Percentiles rank a stretch among this genome's conserved stretches.
Conservation (phyloP, 805 yeast genomes). For the Blastobotrys parvus region DNA sequence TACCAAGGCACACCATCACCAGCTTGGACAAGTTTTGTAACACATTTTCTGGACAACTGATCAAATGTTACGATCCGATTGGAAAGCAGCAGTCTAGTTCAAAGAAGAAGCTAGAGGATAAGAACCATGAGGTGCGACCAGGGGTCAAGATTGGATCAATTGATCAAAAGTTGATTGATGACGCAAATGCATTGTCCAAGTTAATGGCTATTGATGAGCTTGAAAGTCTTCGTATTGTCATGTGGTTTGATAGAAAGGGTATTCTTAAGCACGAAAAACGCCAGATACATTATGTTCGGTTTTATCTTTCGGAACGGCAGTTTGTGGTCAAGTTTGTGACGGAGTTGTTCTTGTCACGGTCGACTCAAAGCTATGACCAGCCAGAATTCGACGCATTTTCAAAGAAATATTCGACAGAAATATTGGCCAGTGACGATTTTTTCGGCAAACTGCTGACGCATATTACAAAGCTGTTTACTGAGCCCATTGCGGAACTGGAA, state of each 20-base stretch:
- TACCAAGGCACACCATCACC: conserved; percentile 4
- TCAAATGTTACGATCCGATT: conserved; percentile 10
- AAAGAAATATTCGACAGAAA: conserved; percentile 7
- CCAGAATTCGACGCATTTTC: neutral
- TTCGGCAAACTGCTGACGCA: conserved; percentile 6
- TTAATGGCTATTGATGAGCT: conserved; percentile 10
- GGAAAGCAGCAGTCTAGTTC: conserved; percentile 4
- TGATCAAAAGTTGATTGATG: conserved; percentile 6
- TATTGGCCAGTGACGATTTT: conserved; percentile 7
- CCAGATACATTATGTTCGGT: conserved; percentile 7
- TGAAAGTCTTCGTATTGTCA: conserved; percentile 13
- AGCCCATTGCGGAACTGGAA: neutral
- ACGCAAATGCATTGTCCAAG: conserved; percentile 11
- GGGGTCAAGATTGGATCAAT: conserved; percentile 6
- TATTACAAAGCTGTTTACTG: neutral
- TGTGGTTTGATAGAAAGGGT: conserved; percentile 10
- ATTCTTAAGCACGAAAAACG: conserved; percentile 7
- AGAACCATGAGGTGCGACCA: neutral
- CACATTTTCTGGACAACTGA: neutral
- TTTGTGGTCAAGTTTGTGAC: conserved; percentile 12
- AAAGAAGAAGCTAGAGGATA: neutral
- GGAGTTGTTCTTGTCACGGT: conserved; percentile 8
- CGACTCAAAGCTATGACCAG: neutral
- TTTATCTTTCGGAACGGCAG: conserved; percentile 16
- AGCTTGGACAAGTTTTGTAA: conserved; percentile 6